Evolutionary conservation across 1,139 yeast genomes (phyloP).

Genomic region (Pichia sp.): DNA sequence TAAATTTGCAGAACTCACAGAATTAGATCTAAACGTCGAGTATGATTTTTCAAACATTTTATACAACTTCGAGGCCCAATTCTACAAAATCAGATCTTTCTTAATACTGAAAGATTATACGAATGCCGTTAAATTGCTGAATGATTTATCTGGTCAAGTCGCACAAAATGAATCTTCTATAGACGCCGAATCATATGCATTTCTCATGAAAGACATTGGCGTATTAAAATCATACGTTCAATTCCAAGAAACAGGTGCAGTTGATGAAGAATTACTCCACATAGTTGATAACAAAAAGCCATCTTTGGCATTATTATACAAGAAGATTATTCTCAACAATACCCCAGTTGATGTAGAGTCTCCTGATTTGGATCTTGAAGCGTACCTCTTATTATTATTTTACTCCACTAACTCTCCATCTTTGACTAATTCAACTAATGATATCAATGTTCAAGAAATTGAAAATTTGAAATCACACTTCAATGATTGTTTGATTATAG

Average conservation of each 20-base stretch:
- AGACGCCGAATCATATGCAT: constrained; percentile 8
- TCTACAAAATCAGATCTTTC: constrained; percentile 14
- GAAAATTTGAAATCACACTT: constrained; percentile 6
- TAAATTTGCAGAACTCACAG: constrained; percentile 11
- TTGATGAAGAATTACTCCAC: constrained; percentile 5
- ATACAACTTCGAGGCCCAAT: constrained; percentile 14
- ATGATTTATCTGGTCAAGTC: background rate
- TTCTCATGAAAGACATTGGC: constrained; percentile 8
- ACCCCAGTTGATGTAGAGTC: background rate
- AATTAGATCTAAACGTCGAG: constrained; percentile 12
- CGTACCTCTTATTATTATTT: constrained; percentile 6
- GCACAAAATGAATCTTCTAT: constrained; percentile 1
- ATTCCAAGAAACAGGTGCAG: constrained; percentile 1
- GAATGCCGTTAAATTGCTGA: constrained; percentile 2
- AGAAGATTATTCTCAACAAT: constrained; percentile 4
- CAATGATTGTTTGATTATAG: constrained; percentile 21
- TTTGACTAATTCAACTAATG: constrained; percentile 3
- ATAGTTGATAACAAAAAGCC: constrained; percentile 7
- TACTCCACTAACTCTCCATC: background rate
- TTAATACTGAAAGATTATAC: constrained; percentile 4
- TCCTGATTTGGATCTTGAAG: constrained; percentile 11
- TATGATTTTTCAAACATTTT: constrained; percentile 16
- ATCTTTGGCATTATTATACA: constrained; percentile 8
- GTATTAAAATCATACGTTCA: constrained; percentile 6
- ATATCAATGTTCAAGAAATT: background rate